A percentile compares a stretch with the other conserved stretches of the same genome.
Evolutionary conservation across 768 basidiomycete genomes (phyloP).

Genomic region (Xanthoconium stramineum): DNA sequence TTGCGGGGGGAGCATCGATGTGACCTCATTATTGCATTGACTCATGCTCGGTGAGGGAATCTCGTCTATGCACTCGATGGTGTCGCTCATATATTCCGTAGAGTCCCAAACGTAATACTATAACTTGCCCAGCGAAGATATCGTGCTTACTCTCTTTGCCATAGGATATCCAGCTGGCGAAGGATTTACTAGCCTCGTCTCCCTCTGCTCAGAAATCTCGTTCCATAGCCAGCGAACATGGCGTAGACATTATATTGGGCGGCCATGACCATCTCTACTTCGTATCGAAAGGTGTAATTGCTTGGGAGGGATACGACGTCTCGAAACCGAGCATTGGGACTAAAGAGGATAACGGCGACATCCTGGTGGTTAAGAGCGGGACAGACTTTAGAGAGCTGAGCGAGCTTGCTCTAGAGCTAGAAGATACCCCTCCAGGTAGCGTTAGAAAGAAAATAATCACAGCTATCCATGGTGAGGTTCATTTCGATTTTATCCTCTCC

Average conservation of each 20-base stretch:
- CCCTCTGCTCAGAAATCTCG: conserved; percentile 46
- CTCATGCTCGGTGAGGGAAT: conserved; percentile 65
- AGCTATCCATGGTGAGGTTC: conserved; percentile 50
- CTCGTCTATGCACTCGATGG: not conserved
- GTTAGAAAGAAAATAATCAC: conserved; percentile 64
- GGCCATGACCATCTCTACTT: conserved; percentile 90
- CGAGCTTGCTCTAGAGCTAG: conserved; percentile 63
- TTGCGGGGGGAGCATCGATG: conserved; percentile 72
- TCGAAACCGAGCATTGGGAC: conserved; percentile 54
- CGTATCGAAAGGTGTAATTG: conserved; percentile 58
- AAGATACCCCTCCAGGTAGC: conserved; percentile 56
- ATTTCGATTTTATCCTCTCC: not conserved
- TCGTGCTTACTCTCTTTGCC: conserved; percentile 5
- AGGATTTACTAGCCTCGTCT: conserved; percentile 57
- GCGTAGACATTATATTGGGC: conserved; percentile 80
- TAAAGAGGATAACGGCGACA: conserved; percentile 68
- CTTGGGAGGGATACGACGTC: conserved; percentile 66
- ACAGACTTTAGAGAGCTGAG: conserved; percentile 88
- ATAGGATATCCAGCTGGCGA: conserved; percentile 72
- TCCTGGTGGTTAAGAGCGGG: conserved; percentile 80
- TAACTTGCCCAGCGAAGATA: not conserved
- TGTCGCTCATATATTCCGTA: conserved; percentile 11
- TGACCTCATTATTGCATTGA: conserved; percentile 82
- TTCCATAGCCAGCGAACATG: conserved; percentile 55
- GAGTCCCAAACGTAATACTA: conserved; percentile 29